A percentile compares a stretch with the other conserved stretches of the same genome.
These are phyloP conservation scores for Buxus sempervirens DNA, from an alignment of 164 flowering plant genomes.

Conservation along the genomic window DNA sequence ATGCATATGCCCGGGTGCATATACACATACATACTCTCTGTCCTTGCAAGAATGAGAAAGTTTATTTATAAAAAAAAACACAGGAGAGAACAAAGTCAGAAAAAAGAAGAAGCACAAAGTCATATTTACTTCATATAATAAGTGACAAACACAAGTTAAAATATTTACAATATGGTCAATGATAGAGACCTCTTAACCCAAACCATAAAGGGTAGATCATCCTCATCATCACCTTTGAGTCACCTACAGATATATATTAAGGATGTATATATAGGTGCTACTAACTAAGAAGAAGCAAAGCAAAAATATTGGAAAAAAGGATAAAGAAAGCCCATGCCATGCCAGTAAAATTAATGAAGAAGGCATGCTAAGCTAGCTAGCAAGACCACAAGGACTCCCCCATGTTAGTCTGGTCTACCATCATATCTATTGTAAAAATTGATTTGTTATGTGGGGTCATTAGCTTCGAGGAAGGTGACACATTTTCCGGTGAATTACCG, in stretches of 20 bases:
- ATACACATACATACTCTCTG: too few relatives aligned
- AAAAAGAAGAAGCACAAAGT: too few relatives aligned
- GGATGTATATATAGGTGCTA: not conserved
- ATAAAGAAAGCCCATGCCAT: constrained; percentile 5
- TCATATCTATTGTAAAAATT: constrained; percentile 38
- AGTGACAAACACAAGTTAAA: not conserved
- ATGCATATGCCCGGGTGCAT: too few relatives aligned
- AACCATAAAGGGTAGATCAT: not conserved
- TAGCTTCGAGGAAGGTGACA: constrained; percentile 27
- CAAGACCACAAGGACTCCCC: constrained; percentile 67
- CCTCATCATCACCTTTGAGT: not conserved
- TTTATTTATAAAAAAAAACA: too few relatives aligned
- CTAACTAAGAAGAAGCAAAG: not conserved
- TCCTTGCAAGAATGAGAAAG: too few relatives aligned
- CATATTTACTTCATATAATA: too few relatives aligned
- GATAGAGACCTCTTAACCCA: not conserved
- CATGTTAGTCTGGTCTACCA: constrained; percentile 37
- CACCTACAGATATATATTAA: not conserved
- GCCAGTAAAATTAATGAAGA: not conserved
- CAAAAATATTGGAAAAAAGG: too few relatives aligned
- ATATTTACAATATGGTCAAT: constrained; percentile 8
- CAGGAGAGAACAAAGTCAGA: too few relatives aligned
- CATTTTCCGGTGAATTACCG: constrained; percentile 9
- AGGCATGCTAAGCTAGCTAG: constrained; percentile 29
- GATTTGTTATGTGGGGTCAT: constrained; percentile 28